These are phyloP conservation scores for Ogataea allantospora DNA, from an alignment of 805 yeast genomes.

Conservation along the genomic window DNA sequence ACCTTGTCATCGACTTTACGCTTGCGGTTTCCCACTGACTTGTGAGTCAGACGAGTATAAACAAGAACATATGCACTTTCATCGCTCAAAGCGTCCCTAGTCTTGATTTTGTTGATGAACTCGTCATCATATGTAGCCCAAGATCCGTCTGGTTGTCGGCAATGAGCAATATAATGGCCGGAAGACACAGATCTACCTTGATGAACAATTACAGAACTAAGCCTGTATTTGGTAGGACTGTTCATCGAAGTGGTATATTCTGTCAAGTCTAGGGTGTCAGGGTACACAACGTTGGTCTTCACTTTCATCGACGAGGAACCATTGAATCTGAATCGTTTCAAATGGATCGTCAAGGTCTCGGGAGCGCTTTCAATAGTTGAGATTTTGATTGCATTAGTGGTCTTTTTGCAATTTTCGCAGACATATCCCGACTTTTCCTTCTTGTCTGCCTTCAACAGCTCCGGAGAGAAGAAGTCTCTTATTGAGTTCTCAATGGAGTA, in stretches of 20 bases:
- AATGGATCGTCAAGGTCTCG: conserved; percentile 80
- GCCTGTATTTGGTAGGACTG: conserved; percentile 60
- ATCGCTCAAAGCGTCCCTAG: conserved; percentile 72
- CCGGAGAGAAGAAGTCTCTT: conserved; percentile 79
- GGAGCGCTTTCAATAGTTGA: conserved; percentile 79
- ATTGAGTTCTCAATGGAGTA: conserved; percentile 76
- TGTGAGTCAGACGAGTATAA: conserved; percentile 74
- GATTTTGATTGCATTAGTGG: conserved; percentile 75
- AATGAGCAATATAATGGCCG: conserved; percentile 91
- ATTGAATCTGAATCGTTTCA: conserved; percentile 88
- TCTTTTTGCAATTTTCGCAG: conserved; percentile 81
- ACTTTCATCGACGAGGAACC: conserved; percentile 76
- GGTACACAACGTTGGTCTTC: conserved; percentile 81
- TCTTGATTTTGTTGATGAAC: conserved; percentile 68
- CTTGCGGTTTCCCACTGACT: conserved; percentile 28
- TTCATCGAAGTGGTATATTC: conserved; percentile 50
- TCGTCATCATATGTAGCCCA: conserved; percentile 98
- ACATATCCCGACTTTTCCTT: conserved; percentile 74
- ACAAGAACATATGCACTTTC: conserved; percentile 88
- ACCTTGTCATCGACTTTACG: conserved; percentile 13
- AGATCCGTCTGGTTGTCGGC: conserved; percentile 85
- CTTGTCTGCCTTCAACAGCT: conserved; percentile 66
- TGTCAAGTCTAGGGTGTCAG: conserved; percentile 70
- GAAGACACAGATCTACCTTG: conserved; percentile 90
- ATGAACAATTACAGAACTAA: conserved; percentile 84